Evolutionary conservation across 2,329 filamentous ascomycete genomes (phyloP).

Genomic region (Epichloe coenophiala): DNA sequence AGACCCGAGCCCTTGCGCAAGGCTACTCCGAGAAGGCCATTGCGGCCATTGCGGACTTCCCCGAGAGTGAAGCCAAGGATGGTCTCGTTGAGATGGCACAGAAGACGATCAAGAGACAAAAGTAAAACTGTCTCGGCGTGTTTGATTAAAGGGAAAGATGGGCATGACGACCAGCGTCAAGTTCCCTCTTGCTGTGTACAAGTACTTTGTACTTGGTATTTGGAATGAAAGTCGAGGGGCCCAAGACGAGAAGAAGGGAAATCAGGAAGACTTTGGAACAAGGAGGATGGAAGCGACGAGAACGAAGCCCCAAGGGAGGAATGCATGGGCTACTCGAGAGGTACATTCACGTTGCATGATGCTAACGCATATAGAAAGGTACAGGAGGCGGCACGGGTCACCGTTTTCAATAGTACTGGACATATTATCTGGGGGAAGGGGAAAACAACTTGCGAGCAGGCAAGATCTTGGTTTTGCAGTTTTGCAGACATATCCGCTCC

Average conservation of each 20-base stretch:
- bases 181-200: constrained; percentile 8
- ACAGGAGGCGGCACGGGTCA: not conserved
- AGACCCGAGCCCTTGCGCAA: constrained; percentile 79
- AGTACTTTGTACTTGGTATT: constrained; percentile 8
- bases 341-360: not conserved
- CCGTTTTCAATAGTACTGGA: not conserved
- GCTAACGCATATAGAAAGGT: constrained; percentile 3
- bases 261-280: not conserved
- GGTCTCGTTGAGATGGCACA: constrained; percentile 87
- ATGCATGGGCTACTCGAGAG: not conserved
- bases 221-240: not conserved
- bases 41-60: constrained; percentile 69
- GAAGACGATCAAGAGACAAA: constrained; percentile 80
- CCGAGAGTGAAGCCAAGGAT: constrained; percentile 86
- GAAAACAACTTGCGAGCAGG: not conserved
- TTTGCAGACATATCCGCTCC: not conserved
- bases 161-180: not conserved
- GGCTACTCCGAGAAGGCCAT: constrained; percentile 85
- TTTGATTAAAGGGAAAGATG: not conserved
- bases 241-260: not conserved
- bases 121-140: constrained; percentile 34
- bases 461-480: not conserved
- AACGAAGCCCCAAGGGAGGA: no score
- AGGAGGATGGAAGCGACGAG: not conserved
- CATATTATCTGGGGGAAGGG: not conserved